Conservation (phyloP, 1,284 basidiomycete genomes). For the Hymenochaete sp. region DNA sequence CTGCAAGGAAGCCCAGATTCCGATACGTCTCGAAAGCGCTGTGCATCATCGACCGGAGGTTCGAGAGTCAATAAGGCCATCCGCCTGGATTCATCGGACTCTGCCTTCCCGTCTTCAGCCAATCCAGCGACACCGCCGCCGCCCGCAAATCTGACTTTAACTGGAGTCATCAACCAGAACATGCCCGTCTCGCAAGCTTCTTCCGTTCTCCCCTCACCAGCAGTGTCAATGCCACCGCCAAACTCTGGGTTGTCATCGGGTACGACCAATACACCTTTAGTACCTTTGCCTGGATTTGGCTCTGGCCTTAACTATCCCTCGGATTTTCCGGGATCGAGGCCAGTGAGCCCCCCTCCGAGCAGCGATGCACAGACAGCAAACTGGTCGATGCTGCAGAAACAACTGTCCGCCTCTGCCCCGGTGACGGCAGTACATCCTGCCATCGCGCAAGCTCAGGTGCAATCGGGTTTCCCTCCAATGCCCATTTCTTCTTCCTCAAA, state of each 20-base stretch:
- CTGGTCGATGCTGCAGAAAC: conserved; percentile 2
- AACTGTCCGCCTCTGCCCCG: conserved; percentile 11
- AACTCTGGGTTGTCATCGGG: not conserved
- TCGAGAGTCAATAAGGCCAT: conserved; percentile 15
- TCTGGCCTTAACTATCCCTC: not conserved
- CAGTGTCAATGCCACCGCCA: conserved; percentile 2
- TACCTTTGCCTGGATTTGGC: not conserved
- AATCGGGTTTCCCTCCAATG: conserved; percentile 3
- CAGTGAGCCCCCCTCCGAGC: conserved; percentile 4
- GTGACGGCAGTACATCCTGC: conserved; percentile 4
- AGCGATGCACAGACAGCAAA: not conserved
- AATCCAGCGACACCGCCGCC: conserved; percentile 22
- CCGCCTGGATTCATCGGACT: conserved; percentile 13
- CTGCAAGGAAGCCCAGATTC: conserved; percentile 17
- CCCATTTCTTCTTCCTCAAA: not conserved
- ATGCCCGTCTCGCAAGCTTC: conserved; percentile 1
- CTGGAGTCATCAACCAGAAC: conserved; percentile 2
- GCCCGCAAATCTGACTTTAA: not conserved
- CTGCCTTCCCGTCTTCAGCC: conserved; percentile 20
- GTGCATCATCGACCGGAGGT: conserved; percentile 19
- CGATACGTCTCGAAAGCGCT: conserved; percentile 20
- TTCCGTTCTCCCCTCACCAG: conserved; percentile 9
- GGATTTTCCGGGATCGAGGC: conserved; percentile 4
- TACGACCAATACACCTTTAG: conserved; percentile 7
- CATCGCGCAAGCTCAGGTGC: conserved; percentile 5